phyloP scores from a whole-genome alignment of 805 yeast genomes.

The Ogataea saltuana region DNA sequence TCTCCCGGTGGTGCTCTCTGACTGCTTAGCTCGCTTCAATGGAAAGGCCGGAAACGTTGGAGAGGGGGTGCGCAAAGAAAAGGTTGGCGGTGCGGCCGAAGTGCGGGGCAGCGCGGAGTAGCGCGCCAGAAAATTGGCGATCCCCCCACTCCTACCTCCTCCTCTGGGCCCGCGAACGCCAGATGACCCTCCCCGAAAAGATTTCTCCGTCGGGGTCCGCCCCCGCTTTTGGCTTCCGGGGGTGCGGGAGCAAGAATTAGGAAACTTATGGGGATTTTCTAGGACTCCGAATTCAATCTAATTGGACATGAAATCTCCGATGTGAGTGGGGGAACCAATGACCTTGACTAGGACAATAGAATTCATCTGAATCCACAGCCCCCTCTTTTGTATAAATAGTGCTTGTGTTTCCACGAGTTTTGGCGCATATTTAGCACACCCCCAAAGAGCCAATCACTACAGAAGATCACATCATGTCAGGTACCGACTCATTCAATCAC shows the following conservation, averaged over 20 bases:
- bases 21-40: neutral
- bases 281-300: conserved; percentile 3
- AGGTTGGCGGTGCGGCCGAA: conserved; percentile 2
- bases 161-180: neutral
- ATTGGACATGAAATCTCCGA: neutral
- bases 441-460: neutral
- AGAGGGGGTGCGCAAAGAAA: conserved; percentile 2
- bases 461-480: conserved; percentile 18
- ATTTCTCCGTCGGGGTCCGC: conserved; percentile 4
- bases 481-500: conserved; percentile 26
- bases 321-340: conserved; percentile 3
- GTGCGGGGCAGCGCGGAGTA: conserved; percentile 8
- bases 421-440: neutral
- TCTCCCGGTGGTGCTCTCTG: too few species aligned
- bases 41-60: conserved; percentile 3
- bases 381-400: conserved; percentile 1
- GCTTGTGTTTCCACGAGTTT: neutral
- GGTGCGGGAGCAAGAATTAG: conserved; percentile 7
- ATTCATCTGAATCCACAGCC: neutral
- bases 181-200: neutral
- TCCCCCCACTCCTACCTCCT: neutral
- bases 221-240: conserved; percentile 9
- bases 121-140: neutral
- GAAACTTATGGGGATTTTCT: conserved; percentile 1
- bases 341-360: neutral